A percentile compares a stretch with the other conserved stretches of the same genome.
Conservation (phyloP, 2,329 filamentous ascomycete genomes). For the Claviceps fusiformis region DNA sequence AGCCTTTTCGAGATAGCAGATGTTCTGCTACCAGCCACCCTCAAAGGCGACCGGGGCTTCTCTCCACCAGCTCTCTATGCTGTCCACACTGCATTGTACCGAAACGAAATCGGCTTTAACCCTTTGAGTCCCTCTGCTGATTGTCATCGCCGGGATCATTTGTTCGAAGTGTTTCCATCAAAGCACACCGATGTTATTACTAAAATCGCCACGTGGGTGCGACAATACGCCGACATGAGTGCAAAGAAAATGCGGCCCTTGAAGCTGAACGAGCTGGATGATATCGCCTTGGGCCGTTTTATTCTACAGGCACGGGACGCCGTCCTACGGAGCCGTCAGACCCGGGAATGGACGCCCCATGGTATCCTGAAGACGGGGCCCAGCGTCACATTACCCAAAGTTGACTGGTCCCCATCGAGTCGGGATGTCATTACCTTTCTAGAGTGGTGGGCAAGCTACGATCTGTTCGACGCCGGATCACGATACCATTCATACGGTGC, state of each 20-base stretch:
- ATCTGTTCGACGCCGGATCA: conserved; percentile 37
- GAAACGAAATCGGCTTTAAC: conserved; percentile 47
- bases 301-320: conserved; percentile 32
- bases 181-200: conserved; percentile 16
- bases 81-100: conserved; percentile 50
- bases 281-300: conserved; percentile 28
- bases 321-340: conserved; percentile 37
- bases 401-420: conserved; percentile 17
- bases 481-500: conserved; percentile 49
- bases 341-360: conserved; percentile 33
- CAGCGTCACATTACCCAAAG: conserved; percentile 10
- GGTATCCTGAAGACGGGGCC: conserved; percentile 27
- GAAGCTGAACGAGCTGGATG: conserved; percentile 8
- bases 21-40: conserved; percentile 24
- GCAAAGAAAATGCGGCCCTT: conserved; percentile 8
- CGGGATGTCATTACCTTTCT: conserved; percentile 51
- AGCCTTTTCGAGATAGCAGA: conserved; percentile 38
- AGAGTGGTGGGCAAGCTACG: conserved; percentile 50
- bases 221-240: conserved; percentile 16
- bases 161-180: conserved; percentile 43
- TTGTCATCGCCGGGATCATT: conserved; percentile 33
- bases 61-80: conserved; percentile 47
- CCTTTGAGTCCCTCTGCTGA: conserved; percentile 33
- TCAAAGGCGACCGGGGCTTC: conserved; percentile 24
- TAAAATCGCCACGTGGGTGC: conserved; percentile 19